Percentiles rank a stretch among this genome's conserved stretches.
These are phyloP conservation scores for Cryphonectria parasitica DNA, from an alignment of 2,329 filamentous ascomycete genomes.

Conservation along the genomic window DNA sequence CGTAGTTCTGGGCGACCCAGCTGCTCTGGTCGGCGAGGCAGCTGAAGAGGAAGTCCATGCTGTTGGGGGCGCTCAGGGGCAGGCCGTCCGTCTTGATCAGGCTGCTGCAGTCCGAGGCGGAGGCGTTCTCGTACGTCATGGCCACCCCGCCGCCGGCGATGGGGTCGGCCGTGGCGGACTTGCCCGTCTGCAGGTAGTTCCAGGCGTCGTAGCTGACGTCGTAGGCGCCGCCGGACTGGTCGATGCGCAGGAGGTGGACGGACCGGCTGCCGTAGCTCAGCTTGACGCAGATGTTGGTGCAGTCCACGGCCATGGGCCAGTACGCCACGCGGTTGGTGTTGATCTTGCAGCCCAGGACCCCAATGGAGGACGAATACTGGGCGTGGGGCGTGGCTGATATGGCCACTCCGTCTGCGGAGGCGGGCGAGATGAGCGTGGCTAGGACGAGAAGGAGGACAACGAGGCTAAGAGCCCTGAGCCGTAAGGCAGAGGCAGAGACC, in stretches of 20 bases:
- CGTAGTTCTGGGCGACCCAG: constrained; percentile 54
- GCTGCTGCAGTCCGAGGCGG: constrained; percentile 49
- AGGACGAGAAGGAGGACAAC: background rate
- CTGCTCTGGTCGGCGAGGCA: constrained; percentile 46
- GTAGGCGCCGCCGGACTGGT: constrained; percentile 58
- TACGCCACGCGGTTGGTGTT: constrained; percentile 63
- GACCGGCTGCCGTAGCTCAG: constrained; percentile 51
- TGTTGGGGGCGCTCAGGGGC: constrained; percentile 50
- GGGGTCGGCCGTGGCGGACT: constrained; percentile 50
- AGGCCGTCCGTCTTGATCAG: constrained; percentile 50
- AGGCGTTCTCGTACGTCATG: constrained; percentile 52
- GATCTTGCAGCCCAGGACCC: constrained; percentile 62
- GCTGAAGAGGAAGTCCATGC: constrained; percentile 55
- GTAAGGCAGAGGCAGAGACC: background rate
- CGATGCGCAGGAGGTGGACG: constrained; percentile 60
- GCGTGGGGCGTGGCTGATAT: constrained; percentile 57
- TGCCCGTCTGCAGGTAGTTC: constrained; percentile 56
- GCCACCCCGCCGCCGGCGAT: constrained; percentile 51
- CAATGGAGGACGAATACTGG: constrained; percentile 57
- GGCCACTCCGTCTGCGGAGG: constrained; percentile 22
- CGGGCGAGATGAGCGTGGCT: constrained; percentile 2
- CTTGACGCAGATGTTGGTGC: constrained; percentile 60
- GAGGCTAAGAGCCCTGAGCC: background rate
- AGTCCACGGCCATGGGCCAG: constrained; percentile 56
- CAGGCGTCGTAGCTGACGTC: constrained; percentile 60